Percentiles rank a stretch among this genome's conserved stretches.
phyloP scores from a whole-genome alignment of 306 rosid genomes.

The Cucurbita pepo region DNA sequence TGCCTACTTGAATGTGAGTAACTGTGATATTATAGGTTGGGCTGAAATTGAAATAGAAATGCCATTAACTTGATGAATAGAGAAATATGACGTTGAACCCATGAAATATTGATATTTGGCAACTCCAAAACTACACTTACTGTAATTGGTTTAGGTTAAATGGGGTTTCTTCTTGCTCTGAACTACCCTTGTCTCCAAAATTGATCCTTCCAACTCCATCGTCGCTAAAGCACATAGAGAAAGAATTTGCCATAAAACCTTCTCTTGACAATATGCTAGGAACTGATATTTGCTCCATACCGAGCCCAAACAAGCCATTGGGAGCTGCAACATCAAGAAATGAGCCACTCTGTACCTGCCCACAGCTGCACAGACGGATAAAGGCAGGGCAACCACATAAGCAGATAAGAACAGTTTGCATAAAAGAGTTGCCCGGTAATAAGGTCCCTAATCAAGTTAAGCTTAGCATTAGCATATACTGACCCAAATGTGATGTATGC shows the following conservation, averaged over 20 bases:
- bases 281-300: conserved; percentile 94
- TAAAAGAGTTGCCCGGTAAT: not conserved
- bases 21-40: conserved; percentile 75
- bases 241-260: conserved; percentile 71
- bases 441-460: not conserved
- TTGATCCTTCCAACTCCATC: conserved; percentile 86
- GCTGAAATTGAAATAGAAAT: conserved; percentile 34
- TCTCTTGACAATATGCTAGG: conserved; percentile 79
- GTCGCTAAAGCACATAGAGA: conserved; percentile 89
- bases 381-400: not conserved
- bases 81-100: conserved; percentile 5
- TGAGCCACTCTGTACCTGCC: conserved; percentile 86
- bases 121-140: conserved; percentile 59
- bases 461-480: conserved; percentile 10
- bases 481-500: conserved; percentile 81
- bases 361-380: conserved; percentile 43
- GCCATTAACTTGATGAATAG: not conserved
- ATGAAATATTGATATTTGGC: conserved; percentile 19
- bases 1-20: conserved; percentile 64
- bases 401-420: not conserved
- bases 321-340: conserved; percentile 91
- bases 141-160: conserved; percentile 61
- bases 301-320: conserved; percentile 88
- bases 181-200: conserved; percentile 86
- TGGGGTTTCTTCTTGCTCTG: conserved; percentile 76